These are phyloP conservation scores for Cutaneotrichosporon dermatis DNA, from an alignment of 1,284 basidiomycete genomes.

Conservation along the genomic window DNA sequence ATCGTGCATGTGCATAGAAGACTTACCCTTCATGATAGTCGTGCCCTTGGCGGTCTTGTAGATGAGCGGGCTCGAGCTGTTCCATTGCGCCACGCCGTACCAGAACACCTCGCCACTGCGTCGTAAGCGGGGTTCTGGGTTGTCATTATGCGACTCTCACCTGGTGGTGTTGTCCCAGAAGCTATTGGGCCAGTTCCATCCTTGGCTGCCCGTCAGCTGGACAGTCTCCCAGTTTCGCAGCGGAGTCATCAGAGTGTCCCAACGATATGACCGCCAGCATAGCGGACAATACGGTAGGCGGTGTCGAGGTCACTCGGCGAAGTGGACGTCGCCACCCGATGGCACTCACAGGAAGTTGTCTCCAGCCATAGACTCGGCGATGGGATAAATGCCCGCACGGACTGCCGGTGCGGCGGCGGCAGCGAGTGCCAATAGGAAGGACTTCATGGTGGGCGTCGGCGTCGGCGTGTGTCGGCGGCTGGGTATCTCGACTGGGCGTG, in stretches of 20 bases:
- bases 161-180: conserved; percentile 45
- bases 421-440: neutral
- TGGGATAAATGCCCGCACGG: conserved; percentile 5
- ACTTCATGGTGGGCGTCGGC: neutral
- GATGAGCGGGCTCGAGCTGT: conserved; percentile 41
- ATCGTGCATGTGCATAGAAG: neutral
- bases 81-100: conserved; percentile 30
- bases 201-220: conserved; percentile 16
- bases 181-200: conserved; percentile 24
- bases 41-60: conserved; percentile 63
- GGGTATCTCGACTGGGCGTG: no score
- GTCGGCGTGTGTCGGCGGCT: no score
- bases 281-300: no score
- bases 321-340: no score
- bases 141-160: conserved; percentile 20
- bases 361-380: conserved; percentile 21
- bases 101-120: conserved; percentile 59
- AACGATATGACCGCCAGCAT: no score
- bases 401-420: neutral
- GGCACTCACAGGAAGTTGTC: conserved; percentile 16
- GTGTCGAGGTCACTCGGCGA: no score
- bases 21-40: conserved; percentile 76
- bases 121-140: neutral
- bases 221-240: no score
- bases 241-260: no score